Evolutionary conservation across 1,284 basidiomycete species (phyloP).

Genomic region (Rhodotorula glutinis): DNA sequence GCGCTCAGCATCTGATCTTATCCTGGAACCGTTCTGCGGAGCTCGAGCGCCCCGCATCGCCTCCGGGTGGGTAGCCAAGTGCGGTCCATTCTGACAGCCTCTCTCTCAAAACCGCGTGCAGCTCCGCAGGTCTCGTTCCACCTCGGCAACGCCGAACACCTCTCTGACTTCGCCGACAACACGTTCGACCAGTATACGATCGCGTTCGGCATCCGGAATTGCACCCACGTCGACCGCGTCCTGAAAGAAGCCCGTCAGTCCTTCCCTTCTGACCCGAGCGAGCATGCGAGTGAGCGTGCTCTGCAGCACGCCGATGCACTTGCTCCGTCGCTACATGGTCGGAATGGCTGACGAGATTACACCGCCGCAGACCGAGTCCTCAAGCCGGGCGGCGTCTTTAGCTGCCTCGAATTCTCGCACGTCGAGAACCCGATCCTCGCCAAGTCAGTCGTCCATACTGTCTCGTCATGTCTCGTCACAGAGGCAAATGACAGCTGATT

Average conservation of each 20-base stretch:
- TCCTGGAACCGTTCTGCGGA: conserved; percentile 30
- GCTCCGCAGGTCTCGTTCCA: conserved; percentile 91
- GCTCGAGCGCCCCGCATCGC: neutral
- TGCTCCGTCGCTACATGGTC: no score
- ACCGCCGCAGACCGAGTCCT: conserved; percentile 69
- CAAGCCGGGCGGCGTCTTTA: conserved; percentile 93
- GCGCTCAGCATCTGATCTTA: conserved; percentile 17
- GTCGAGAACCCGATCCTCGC: conserved; percentile 84
- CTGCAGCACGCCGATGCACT: no score
- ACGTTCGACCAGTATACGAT: conserved; percentile 97
- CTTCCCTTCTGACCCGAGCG: conserved; percentile 63
- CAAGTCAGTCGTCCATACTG: conserved; percentile 58
- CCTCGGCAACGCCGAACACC: conserved; percentile 86
- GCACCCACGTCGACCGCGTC: conserved; percentile 86
- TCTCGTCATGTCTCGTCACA: conserved; percentile 7
- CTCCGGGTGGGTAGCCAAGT: conserved; percentile 6
- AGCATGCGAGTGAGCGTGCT: no score
- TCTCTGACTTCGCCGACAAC: conserved; percentile 71
- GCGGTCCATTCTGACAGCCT: neutral
- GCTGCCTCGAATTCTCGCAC: conserved; percentile 94
- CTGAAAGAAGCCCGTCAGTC: conserved; percentile 56
- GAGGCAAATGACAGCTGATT: neutral
- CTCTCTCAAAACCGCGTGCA: conserved; percentile 46
- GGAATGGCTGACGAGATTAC: no score
- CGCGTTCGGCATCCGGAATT: conserved; percentile 97